Conservation (phyloP, 139 green algal genomes). For the Haematococcus lacustris region DNA sequence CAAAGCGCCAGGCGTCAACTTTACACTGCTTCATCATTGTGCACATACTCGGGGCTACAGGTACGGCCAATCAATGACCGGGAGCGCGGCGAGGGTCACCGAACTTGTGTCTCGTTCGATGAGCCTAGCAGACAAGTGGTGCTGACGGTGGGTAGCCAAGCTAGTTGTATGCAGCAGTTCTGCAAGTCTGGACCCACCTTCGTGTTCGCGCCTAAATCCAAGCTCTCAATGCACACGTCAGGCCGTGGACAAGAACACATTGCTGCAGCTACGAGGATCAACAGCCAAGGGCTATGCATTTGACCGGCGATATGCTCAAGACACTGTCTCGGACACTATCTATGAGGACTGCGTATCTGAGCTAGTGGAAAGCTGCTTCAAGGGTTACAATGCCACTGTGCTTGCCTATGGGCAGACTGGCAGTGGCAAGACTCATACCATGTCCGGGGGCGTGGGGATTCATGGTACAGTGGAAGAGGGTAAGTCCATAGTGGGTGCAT, state of each 20-base stretch:
- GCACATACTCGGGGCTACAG: constrained; percentile 21
- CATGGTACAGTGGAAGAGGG: constrained; percentile 43
- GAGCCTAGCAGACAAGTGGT: constrained; percentile 57
- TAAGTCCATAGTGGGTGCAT: too few relatives aligned
- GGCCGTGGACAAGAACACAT: constrained; percentile 56
- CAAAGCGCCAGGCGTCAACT: neutral
- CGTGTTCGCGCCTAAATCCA: too few relatives aligned
- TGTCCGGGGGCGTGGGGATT: constrained; percentile 55
- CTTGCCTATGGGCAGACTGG: constrained; percentile 72
- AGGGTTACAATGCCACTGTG: constrained; percentile 70
- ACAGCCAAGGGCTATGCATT: constrained; percentile 57
- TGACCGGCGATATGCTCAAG: constrained; percentile 42
- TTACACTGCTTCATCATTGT: neutral
- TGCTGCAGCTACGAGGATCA: constrained; percentile 46
- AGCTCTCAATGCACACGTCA: constrained; percentile 24
- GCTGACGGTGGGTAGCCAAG: constrained; percentile 35
- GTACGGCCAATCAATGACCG: constrained; percentile 50
- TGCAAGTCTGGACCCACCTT: neutral
- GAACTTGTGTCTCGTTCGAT: constrained; percentile 55
- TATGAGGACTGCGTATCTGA: constrained; percentile 43
- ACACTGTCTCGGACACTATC: constrained; percentile 43
- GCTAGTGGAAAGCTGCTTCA: constrained; percentile 56
- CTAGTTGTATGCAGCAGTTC: neutral
- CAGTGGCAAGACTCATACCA: constrained; percentile 68
- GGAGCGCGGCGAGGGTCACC: constrained; percentile 40